Percentiles rank a stretch among this genome's conserved stretches.
Evolutionary conservation across 306 rosid species (phyloP).

Genomic region (Quercus alba): DNA sequence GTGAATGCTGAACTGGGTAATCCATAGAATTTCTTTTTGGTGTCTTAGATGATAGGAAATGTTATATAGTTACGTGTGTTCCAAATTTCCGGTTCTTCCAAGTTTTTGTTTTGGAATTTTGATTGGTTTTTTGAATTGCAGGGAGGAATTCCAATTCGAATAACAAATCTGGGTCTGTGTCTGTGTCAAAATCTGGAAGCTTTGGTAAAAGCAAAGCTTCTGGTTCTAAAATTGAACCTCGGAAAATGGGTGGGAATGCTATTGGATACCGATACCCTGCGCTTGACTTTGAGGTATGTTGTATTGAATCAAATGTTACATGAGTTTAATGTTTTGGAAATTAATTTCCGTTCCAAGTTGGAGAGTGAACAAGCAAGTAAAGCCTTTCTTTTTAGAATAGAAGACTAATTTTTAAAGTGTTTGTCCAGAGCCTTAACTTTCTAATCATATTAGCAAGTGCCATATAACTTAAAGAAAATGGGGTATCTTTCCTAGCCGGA

Average conservation of each 20-base stretch:
- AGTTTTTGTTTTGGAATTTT: slow-evolving; percentile 21
- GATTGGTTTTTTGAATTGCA: slow-evolving; percentile 32
- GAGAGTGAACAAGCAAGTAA: too few species aligned
- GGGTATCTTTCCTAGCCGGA: too few species aligned
- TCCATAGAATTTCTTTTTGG: neutral
- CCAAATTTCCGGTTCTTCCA: neutral
- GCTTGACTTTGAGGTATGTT: slow-evolving; percentile 49
- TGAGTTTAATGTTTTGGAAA: neutral
- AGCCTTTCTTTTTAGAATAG: neutral
- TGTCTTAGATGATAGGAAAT: neutral
- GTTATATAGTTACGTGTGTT: neutral
- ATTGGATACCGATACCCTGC: slow-evolving; percentile 67
- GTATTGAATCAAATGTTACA: neutral
- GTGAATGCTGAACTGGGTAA: neutral
- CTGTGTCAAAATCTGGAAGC: slow-evolving; percentile 35
- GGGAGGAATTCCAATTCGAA: slow-evolving; percentile 46
- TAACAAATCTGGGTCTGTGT: slow-evolving; percentile 32
- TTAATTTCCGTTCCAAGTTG: neutral
- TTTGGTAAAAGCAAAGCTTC: slow-evolving; percentile 40
- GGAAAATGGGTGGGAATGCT: slow-evolving; percentile 32
- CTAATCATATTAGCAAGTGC: too few species aligned
- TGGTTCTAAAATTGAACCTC: slow-evolving; percentile 34
- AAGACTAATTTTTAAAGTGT: neutral
- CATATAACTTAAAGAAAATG: too few species aligned
- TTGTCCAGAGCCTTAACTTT: too few species aligned